Conservation (phyloP, 2,329 filamentous ascomycete species). For the Aspergillus sp. region DNA sequence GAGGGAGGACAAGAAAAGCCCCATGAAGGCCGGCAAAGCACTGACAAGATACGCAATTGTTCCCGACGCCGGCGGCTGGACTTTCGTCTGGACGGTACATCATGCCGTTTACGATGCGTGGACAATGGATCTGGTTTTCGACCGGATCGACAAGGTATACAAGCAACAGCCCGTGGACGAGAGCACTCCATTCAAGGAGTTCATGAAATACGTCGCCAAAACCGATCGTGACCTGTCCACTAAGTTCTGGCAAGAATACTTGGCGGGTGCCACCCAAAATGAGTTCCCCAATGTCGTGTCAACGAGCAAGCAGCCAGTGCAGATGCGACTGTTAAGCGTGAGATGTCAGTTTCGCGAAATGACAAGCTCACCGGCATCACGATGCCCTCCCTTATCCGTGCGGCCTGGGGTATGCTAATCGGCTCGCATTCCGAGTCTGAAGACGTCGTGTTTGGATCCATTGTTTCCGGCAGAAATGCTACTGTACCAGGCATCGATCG, state of each 20-base stretch:
- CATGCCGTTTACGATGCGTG: slow-evolving; percentile 1
- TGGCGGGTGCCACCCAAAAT: not conserved
- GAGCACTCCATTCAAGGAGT: not conserved
- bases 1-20: not conserved
- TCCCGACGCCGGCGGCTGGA: not conserved
- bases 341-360: not conserved
- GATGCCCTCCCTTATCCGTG: not conserved
- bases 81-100: not conserved
- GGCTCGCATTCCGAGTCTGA: slow-evolving; percentile 3
- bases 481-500: slow-evolving; percentile 3
- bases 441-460: slow-evolving; percentile 5
- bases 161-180: not conserved
- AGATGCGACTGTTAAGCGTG: not conserved
- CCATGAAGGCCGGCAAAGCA: not conserved
- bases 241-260: not conserved
- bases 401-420: slow-evolving; percentile 6
- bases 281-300: not conserved
- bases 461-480: slow-evolving; percentile 4
- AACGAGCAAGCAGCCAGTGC: not conserved
- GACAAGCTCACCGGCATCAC: not conserved
- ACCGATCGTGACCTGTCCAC: not conserved
- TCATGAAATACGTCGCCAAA: not conserved
- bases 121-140: not conserved
- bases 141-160: not conserved
- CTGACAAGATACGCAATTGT: not conserved